Conservation (phyloP, 225 moss, liverwort and hornwort species). For the Bryoerythrophyllum caledonicum region DNA sequence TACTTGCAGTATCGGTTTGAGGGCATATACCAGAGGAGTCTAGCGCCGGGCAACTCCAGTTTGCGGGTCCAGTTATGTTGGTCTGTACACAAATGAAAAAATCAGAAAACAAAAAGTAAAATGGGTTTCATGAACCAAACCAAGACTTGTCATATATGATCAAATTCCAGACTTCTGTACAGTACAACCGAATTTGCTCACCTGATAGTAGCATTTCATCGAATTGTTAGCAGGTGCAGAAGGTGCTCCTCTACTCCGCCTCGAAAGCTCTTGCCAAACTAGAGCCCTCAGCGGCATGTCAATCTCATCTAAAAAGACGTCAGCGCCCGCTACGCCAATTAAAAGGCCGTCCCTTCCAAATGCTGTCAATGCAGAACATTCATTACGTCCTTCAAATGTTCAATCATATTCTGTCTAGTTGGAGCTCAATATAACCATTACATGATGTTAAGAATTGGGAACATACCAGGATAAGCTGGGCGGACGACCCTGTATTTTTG, state of each 20-base stretch:
- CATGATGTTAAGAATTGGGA: too few species aligned
- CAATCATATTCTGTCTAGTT: neutral
- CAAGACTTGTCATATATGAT: neutral
- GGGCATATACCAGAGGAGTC: neutral
- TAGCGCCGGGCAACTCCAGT: neutral
- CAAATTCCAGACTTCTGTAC: neutral
- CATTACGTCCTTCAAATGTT: neutral
- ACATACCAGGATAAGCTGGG: slow-evolving; percentile 13
- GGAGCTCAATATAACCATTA: neutral
- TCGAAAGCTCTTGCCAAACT: neutral
- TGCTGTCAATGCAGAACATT: neutral
- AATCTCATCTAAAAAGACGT: neutral
- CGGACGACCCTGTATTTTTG: neutral
- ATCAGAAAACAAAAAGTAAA: neutral
- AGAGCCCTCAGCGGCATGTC: neutral
- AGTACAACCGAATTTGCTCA: neutral
- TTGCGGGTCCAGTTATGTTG: neutral
- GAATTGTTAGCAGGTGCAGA: neutral
- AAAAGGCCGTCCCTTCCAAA: slow-evolving; percentile 14
- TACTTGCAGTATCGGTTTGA: neutral
- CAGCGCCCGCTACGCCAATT: slow-evolving; percentile 2
- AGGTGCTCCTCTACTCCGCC: neutral
- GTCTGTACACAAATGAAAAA: neutral
- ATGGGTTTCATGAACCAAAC: neutral
- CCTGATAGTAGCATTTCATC: slow-evolving; percentile 22